Conservation (phyloP, 192 early-diverging fungal genomes). For the Backusella morwellensis region DNA sequence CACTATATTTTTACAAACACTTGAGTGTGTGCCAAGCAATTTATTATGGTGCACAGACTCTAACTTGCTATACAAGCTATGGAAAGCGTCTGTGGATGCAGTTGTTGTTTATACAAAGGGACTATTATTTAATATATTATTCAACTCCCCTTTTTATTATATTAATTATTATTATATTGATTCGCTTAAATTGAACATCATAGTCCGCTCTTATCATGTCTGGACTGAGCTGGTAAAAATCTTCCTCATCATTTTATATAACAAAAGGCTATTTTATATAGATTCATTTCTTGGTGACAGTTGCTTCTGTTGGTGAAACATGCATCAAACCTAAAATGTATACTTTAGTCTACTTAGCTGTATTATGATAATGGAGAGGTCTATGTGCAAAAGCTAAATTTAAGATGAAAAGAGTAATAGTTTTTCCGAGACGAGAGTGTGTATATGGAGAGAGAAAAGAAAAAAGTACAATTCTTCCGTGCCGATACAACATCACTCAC, state of each 20-base stretch:
- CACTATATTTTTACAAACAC: neutral
- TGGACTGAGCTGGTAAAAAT: neutral
- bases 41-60: neutral
- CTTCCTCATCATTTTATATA: neutral
- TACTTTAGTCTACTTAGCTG: neutral
- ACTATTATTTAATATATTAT: neutral
- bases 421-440: neutral
- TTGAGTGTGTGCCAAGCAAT: neutral
- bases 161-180: neutral
- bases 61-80: neutral
- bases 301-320: neutral
- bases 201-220: constrained; percentile 1
- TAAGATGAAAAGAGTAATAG: neutral
- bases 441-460: neutral
- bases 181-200: neutral
- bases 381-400: neutral
- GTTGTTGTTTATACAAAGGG: neutral
- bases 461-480: neutral
- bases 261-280: neutral
- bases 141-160: neutral
- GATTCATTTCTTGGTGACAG: neutral
- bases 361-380: neutral
- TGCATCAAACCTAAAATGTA: constrained; percentile 1
- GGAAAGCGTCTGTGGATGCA: neutral
- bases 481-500: too few species aligned